These are phyloP conservation scores for Pterocarpus macrocarpus DNA, from an alignment of 306 rosid species.

Conservation along the genomic window DNA sequence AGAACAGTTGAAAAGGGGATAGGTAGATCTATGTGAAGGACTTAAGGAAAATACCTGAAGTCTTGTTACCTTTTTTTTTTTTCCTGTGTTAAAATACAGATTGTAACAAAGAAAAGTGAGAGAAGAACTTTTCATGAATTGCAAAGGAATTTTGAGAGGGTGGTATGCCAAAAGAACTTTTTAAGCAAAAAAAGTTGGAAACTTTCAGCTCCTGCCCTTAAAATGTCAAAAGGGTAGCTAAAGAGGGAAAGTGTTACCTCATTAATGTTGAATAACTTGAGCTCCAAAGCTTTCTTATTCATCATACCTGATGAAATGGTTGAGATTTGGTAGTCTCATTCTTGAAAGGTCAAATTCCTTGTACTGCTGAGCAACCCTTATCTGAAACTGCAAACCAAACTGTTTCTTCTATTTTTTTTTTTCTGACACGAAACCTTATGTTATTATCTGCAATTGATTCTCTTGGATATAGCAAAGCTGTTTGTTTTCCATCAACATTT, in stretches of 20 bases:
- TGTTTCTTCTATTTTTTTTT: conserved; percentile 30
- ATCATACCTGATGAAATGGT: conserved; percentile 5
- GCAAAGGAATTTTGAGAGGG: neutral
- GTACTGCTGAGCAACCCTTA: conserved; percentile 9
- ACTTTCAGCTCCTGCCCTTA: conserved; percentile 24
- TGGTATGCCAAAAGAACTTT: conserved; percentile 39
- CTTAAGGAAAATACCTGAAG: conserved; percentile 1
- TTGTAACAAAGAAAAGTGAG: neutral
- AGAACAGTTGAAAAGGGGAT: neutral
- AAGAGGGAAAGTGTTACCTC: conserved; percentile 19
- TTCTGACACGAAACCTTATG: conserved; percentile 44
- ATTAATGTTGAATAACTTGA: neutral
- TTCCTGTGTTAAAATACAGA: conserved; percentile 7
- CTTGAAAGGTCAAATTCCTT: conserved; percentile 16
- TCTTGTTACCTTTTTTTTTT: neutral
- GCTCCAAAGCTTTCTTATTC: conserved; percentile 13
- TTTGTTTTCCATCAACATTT: conserved; percentile 43
- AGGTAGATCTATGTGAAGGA: neutral
- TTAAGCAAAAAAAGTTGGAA: neutral
- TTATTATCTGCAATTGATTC: conserved; percentile 54
- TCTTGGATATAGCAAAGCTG: conserved; percentile 50
- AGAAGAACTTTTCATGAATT: neutral
- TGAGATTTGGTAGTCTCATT: neutral
- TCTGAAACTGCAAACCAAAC: neutral
- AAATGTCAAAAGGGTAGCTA: conserved; percentile 32